Base-by-base conservation (phyloP, 1,284 basidiomycete species). In the Rhodotorula glutinis region DNA sequence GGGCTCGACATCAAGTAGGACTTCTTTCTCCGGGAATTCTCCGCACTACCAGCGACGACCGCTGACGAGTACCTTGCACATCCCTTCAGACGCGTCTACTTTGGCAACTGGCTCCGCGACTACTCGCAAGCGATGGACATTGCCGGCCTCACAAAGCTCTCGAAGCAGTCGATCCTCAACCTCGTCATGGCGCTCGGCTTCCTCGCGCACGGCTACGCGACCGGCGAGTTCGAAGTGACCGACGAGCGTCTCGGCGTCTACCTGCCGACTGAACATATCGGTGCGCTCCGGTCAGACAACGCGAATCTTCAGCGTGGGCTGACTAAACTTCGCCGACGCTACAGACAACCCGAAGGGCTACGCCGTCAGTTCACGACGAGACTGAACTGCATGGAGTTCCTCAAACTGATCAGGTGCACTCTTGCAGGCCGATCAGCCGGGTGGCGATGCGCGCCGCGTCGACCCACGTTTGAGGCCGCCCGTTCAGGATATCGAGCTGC, bases 141-240 rank as follows among this genome's bases (percentile, higher is more conserved):
- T 57, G 88, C 88, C 38, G 86, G 86, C 21, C 69, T 80, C 11
- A 64, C 73, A 55, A 80, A 80, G 73, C 66, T 79, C 16, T 87
- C 89, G 80, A 91, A 92, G 79, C 77, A 79, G 41, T 79, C 79
- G 43, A 82, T 85, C n/a, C 52, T 66, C 21, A 62, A 64, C 59
- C 57, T 66, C 33, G 85, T 86, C 79, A 92, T 92, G 87, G 89
- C 85, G n/a, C 86, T 92, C 57, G 90, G 90, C n/a, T 75, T 74
- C 27, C 70, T 90, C 83, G 89, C 90, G 30, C 86, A 92, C 78
- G 91, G 91, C 11, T 92, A 91, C 77, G 76, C 71, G 16, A 74
- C 73, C 3, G 74, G 70, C 59, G 91, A 93, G 79, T 96, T 96
- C 73, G 91, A 96, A 79, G 90, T 96, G 55, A 97, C 92, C 1